These are phyloP conservation scores for Geotrichum klebahnii DNA, from an alignment of 1,139 yeast genomes.

Conservation along the genomic window DNA sequence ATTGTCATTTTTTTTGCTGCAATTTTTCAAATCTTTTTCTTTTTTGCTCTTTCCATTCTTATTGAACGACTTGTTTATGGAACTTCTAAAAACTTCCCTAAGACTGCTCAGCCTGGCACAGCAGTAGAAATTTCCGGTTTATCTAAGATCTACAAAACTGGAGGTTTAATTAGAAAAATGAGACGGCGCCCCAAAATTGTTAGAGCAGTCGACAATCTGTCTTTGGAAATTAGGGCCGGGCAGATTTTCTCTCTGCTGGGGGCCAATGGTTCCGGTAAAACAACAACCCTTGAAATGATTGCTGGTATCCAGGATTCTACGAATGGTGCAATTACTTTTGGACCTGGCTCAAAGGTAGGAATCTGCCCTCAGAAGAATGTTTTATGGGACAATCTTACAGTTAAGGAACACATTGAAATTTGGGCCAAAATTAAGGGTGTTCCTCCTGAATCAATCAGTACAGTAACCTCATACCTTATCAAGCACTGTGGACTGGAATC, in stretches of 20 bases:
- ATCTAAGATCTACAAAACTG: constrained; percentile 30
- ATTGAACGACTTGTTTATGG: constrained; percentile 34
- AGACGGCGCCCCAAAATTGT: constrained; percentile 25
- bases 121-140: constrained; percentile 29
- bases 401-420: constrained; percentile 36
- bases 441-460: constrained; percentile 20
- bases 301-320: constrained; percentile 37
- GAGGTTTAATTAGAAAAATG: constrained; percentile 12
- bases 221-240: constrained; percentile 32
- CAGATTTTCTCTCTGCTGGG: constrained; percentile 40
- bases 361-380: constrained; percentile 42
- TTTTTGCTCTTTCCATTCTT: constrained; percentile 29
- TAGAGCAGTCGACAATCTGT: constrained; percentile 36
- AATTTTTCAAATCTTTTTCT: constrained; percentile 34
- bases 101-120: constrained; percentile 23
- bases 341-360: constrained; percentile 35
- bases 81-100: constrained; percentile 17
- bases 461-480: constrained; percentile 27
- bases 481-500: constrained; percentile 35
- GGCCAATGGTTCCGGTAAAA: constrained; percentile 43
- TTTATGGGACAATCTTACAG: constrained; percentile 39
- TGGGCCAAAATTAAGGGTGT: constrained; percentile 38
- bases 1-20: constrained; percentile 36
- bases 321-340: constrained; percentile 32
- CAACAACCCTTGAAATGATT: constrained; percentile 41